Base-by-base conservation (phyloP, 2,329 filamentous ascomycete species). In the Ophiostoma quercus region DNA sequence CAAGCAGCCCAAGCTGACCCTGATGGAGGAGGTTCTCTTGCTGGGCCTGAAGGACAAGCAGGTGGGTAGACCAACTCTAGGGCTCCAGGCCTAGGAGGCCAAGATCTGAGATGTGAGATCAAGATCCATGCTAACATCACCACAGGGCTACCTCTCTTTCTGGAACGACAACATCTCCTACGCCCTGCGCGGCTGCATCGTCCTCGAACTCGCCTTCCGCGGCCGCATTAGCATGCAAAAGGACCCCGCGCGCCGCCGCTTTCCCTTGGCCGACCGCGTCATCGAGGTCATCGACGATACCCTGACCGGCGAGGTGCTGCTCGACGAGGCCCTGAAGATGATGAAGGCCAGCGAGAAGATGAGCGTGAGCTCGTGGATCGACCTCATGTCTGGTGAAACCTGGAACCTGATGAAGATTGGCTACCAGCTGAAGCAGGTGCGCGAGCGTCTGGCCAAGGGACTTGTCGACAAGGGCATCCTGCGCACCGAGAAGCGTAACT, bases 131-230 rank as follows among this genome's bases (percentile, higher is more conserved):
- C 63, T 66, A 41, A 25, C n/a, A 3, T 39, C n/a, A 39, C 25
- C 19, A 32, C 78, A 97, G 93, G 95, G 95, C 74, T 98, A 99
- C 79, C 88, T 99, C 73, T 98, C 94, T 39, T 99, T 99, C 82
- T 99, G 95, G 95, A 99, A 99, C 82, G 95, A 99, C 82, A 99
- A 99, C 82, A 99, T 99, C 77, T 97, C 94, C 72, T 99, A 99
- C 80, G 95, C 95, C 74, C 86, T 99, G 73, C 90, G 95, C 79
- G 95, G 95, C 78, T 99, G 95, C 82, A 99, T 99, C 79, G 95
- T 99, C 75, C 92, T 98, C 80, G 95, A 99, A 81, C 84, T 99
- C 76, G 95, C 95, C 73, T 96, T 99, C 82, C 87, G 95, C 74
- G 95, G 95, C 77, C 91, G 95, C 76, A 91, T 99, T 81, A 94